Evolutionary conservation across 176 grass and related monocot species (phyloP), one percentile per base, ranked within the genome.

Genomic region (Cymbopogon citratus): DNA sequence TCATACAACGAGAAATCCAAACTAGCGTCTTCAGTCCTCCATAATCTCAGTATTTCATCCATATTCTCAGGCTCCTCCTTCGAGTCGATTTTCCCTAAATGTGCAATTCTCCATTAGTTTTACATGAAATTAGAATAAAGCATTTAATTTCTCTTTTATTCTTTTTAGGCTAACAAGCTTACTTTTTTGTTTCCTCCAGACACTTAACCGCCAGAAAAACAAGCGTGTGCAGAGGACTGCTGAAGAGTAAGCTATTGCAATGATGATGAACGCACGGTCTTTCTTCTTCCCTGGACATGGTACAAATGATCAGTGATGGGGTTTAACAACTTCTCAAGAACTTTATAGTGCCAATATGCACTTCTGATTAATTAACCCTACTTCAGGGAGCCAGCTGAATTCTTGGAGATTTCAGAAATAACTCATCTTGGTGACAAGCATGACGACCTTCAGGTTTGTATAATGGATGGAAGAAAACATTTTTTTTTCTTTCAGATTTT

Each of bases 1-100:
- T 84, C 80, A 73, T 80, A 89, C 26, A 86, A 12, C 7, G 75
- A 29, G 15, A 86, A 86, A 33, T 86, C 74, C 2, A 63, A 84
- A 26, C 48, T 34, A 44, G 28, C 2, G 16, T 87, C 71, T 83
- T 91, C 56, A 6, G 40, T 72, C 64, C 71, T 85, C 81, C 74
- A 77, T 14, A 66, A 27, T 12, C 24, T 66, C 25, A 77, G 14
- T 34, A 41, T 65, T 71, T 87, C 63, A 61, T 81, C 33, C 0
- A 74, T 75, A 75, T 79, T 40, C 38, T 59, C 11, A 21, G 75
- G 35, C 23, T 74, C 68, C 48, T 80, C 69, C 9, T 2, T 46
- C 9, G 28, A 88, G 39, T 80, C 62, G 23, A 15, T 48, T 67
- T 67, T 84, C 44, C 46, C 86, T 84, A 60, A 66, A 74, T 79